These are phyloP conservation scores for Kazachstania martiniae DNA, from an alignment of 805 yeast species.

Conservation along the genomic window DNA sequence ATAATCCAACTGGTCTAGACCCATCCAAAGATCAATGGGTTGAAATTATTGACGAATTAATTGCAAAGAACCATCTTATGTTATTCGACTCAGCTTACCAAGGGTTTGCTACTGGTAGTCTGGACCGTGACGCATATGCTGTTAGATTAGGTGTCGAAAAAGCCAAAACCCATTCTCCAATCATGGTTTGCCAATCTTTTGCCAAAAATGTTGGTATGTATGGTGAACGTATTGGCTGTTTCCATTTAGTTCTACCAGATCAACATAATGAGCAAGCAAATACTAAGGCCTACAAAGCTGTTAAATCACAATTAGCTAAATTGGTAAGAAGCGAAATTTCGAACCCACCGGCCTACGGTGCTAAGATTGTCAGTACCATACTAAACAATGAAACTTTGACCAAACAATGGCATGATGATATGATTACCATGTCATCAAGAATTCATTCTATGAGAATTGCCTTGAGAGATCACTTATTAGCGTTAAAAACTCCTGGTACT, in stretches of 20 bases:
- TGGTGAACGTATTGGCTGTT: slow-evolving; percentile 94
- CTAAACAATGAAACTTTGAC: slow-evolving; percentile 57
- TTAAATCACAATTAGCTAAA: slow-evolving; percentile 64
- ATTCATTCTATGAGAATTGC: slow-evolving; percentile 68
- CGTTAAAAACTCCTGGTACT: slow-evolving; percentile 69
- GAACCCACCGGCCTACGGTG: slow-evolving; percentile 93
- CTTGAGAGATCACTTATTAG: slow-evolving; percentile 49
- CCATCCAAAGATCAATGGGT: slow-evolving; percentile 80
- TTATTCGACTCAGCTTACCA: slow-evolving; percentile 93
- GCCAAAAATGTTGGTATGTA: slow-evolving; percentile 96
- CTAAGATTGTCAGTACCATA: slow-evolving; percentile 74
- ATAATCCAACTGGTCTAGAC: slow-evolving; percentile 95
- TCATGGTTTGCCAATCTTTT: slow-evolving; percentile 84
- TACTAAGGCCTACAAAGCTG: slow-evolving; percentile 39
- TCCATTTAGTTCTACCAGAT: slow-evolving; percentile 58
- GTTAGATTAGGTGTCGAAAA: slow-evolving; percentile 44
- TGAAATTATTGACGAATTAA: slow-evolving; percentile 50
- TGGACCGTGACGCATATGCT: slow-evolving; percentile 77
- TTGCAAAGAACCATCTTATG: slow-evolving; percentile 56
- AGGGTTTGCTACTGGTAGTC: slow-evolving; percentile 89
- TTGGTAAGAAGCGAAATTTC: slow-evolving; percentile 79
- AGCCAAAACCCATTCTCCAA: slow-evolving; percentile 40
- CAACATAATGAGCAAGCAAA: slow-evolving; percentile 22
- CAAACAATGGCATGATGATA: slow-evolving; percentile 74
- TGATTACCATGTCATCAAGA: slow-evolving; percentile 78